A percentile compares a stretch with the other conserved stretches of the same genome.
Conservation (phyloP, 257 asterid species). For the Solanum microdontum region DNA sequence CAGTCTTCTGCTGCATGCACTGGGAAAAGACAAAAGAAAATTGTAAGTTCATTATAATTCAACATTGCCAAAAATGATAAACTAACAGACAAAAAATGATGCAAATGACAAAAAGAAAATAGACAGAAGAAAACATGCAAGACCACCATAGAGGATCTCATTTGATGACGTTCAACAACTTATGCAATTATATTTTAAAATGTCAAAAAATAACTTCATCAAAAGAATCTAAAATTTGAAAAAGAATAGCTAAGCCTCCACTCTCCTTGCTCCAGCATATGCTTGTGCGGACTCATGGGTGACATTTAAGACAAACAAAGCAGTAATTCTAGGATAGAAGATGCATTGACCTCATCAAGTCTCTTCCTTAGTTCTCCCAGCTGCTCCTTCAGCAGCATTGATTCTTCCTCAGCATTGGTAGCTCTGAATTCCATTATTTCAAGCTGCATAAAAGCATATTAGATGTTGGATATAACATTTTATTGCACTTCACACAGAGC, state of each 20-base stretch:
- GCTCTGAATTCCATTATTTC: slow-evolving; percentile 86
- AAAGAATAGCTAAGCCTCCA: background rate
- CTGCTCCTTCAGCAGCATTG: slow-evolving; percentile 52
- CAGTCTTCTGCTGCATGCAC: slow-evolving; percentile 68
- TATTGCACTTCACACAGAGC: background rate
- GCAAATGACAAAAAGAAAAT: background rate
- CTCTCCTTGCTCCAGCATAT: background rate
- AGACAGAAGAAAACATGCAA: background rate
- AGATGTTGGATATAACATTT: slow-evolving; percentile 6
- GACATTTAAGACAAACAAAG: background rate
- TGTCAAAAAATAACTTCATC: background rate
- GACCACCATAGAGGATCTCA: background rate
- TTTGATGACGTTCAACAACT: background rate
- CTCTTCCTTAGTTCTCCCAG: slow-evolving; percentile 49
- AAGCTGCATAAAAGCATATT: slow-evolving; percentile 35
- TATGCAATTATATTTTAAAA: background rate
- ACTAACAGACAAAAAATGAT: background rate
- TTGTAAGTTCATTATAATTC: slow-evolving; percentile 7
- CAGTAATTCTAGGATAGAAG: background rate
- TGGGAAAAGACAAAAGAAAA: slow-evolving; percentile 19
- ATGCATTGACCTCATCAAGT: slow-evolving; percentile 49
- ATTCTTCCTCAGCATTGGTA: slow-evolving; percentile 72
- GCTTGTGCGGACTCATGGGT: background rate
- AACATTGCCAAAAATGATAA: background rate
- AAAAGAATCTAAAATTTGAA: background rate